Evolutionary conservation across 768 basidiomycete genomes (phyloP).

Genomic region (Trametes coccinea): DNA sequence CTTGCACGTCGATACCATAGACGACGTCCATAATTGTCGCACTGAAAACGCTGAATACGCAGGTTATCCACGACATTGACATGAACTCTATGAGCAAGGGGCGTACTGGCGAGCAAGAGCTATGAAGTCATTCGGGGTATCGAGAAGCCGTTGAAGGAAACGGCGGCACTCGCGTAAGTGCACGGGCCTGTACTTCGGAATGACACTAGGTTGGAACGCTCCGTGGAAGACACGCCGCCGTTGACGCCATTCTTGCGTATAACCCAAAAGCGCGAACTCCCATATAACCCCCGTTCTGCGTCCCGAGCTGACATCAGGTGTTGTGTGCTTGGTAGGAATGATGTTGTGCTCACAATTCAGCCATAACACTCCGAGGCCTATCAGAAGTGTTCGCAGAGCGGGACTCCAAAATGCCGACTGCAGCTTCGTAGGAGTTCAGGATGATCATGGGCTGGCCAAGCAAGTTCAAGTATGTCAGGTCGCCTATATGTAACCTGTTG

Average conservation of each 20-base stretch:
- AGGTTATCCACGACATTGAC: background rate
- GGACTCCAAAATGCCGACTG: slow-evolving; percentile 65
- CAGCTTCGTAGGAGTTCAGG: slow-evolving; percentile 59
- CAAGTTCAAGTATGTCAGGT: slow-evolving; percentile 62
- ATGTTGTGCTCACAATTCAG: background rate
- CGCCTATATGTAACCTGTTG: slow-evolving; percentile 41
- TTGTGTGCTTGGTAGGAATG: too few species aligned
- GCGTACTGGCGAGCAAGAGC: background rate
- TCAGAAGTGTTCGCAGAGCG: slow-evolving; percentile 73
- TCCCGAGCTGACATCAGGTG: slow-evolving; percentile 53
- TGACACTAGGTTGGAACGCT: background rate
- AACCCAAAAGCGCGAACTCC: background rate
- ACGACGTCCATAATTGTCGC: too few species aligned
- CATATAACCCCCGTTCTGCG: too few species aligned
- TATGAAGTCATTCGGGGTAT: background rate
- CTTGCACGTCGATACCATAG: too few species aligned
- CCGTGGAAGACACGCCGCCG: slow-evolving; percentile 6
- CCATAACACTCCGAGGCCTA: slow-evolving; percentile 68
- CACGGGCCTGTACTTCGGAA: background rate
- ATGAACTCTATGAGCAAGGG: slow-evolving; percentile 5
- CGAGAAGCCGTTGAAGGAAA: background rate
- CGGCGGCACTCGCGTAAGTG: background rate
- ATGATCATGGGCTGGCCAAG: slow-evolving; percentile 69
- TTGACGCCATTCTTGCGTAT: background rate
- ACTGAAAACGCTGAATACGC: background rate